A percentile compares a stretch with the other conserved stretches of the same genome.
Evolutionary conservation across 257 asterid genomes (phyloP).

Genomic region (Rehmannia glutinosa): DNA sequence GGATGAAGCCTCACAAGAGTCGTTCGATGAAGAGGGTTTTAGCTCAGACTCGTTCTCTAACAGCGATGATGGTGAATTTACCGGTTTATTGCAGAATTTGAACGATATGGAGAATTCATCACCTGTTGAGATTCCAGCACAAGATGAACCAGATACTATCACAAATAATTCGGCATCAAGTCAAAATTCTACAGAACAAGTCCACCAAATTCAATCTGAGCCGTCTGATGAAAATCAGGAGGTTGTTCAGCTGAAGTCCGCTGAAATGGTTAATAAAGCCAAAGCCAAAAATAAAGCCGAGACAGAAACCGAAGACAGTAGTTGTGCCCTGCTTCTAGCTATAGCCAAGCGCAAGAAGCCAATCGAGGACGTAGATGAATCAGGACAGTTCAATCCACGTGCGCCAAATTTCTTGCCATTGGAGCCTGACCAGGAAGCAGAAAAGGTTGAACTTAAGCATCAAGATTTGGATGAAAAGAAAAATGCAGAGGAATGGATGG

Average conservation of each 20-base stretch:
- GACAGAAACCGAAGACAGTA: slow-evolving; percentile 18
- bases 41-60: slow-evolving; percentile 25
- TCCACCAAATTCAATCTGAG: too few relatives aligned
- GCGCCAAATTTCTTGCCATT: slow-evolving; percentile 64
- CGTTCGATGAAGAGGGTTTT: slow-evolving; percentile 29
- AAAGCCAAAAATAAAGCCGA: too few relatives aligned
- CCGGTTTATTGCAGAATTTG: slow-evolving; percentile 17
- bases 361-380: slow-evolving; percentile 30
- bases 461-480: slow-evolving; percentile 65
- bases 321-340: not conserved
- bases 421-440: slow-evolving; percentile 60
- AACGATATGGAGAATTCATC: not conserved
- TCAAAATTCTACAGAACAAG: too few relatives aligned
- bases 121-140: not conserved
- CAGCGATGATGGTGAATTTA: slow-evolving; percentile 26
- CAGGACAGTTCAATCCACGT: slow-evolving; percentile 57
- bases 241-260: not conserved
- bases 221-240: too few relatives aligned
- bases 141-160: slow-evolving; percentile 19
- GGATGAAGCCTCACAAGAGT: slow-evolving; percentile 29
- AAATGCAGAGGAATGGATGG: slow-evolving; percentile 88
- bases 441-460: slow-evolving; percentile 80
- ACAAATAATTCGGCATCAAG: too few relatives aligned
- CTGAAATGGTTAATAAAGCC: too few relatives aligned
- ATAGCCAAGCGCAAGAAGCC: slow-evolving; percentile 29